These are phyloP conservation scores for Boletus rex-veris DNA, from an alignment of 768 basidiomycete genomes.

Conservation along the genomic window DNA sequence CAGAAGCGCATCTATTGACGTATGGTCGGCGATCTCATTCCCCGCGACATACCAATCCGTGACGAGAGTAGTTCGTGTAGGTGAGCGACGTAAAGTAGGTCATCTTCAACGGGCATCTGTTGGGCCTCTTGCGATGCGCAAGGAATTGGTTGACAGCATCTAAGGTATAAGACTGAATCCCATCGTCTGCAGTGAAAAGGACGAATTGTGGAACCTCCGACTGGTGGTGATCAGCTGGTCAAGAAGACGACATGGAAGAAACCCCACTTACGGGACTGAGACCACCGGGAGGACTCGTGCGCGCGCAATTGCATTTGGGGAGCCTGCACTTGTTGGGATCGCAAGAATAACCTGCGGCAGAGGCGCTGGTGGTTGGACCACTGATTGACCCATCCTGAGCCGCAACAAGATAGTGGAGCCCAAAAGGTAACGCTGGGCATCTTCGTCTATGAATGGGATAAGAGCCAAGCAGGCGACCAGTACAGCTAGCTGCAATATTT, in stretches of 20 bases:
- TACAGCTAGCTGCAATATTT: too few species aligned
- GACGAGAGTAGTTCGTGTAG: slow-evolving; percentile 7
- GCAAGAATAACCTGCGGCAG: background rate
- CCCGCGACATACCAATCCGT: slow-evolving; percentile 4
- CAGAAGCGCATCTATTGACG: background rate
- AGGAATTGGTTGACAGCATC: slow-evolving; percentile 2
- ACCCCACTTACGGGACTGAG: background rate
- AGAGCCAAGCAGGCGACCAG: too few species aligned
- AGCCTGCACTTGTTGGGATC: background rate
- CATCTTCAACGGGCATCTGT: background rate
- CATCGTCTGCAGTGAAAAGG: slow-evolving; percentile 1
- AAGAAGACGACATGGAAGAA: background rate
- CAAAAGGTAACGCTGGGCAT: background rate
- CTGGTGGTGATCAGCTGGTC: background rate
- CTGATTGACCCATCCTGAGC: too few species aligned
- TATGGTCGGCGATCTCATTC: slow-evolving; percentile 8
- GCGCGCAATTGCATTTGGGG: slow-evolving; percentile 2
- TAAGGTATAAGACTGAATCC: background rate
- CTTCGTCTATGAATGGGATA: too few species aligned
- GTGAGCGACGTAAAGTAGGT: slow-evolving; percentile 5
- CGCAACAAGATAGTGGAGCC: background rate
- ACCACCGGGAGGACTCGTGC: background rate
- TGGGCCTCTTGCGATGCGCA: background rate
- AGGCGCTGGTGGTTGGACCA: background rate
- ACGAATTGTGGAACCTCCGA: background rate